phyloP scores from a whole-genome alignment of 2,329 filamentous ascomycete genomes.

The Taxawa tesnikishii region DNA sequence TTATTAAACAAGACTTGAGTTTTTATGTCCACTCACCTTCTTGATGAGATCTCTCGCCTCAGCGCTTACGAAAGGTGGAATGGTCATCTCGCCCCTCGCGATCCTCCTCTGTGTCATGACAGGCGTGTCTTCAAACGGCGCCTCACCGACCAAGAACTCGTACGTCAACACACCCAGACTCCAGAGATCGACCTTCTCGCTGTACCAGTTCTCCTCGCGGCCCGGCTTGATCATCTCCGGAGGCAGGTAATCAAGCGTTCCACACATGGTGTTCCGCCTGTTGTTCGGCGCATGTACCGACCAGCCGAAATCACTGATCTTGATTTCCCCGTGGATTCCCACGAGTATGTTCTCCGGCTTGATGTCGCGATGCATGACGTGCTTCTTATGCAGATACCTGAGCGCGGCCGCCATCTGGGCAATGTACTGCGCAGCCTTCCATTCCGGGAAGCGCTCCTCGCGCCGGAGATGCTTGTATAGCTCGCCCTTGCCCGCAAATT shows the following conservation, averaged over 20 bases:
- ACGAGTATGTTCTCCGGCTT: conserved; percentile 13
- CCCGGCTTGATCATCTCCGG: conserved; percentile 13
- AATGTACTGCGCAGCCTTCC: conserved; percentile 11
- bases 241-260: conserved; percentile 11
- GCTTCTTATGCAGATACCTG: conserved; percentile 12
- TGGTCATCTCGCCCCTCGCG: conserved; percentile 12
- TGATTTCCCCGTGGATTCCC: conserved; percentile 11
- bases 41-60: conserved; percentile 11
- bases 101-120: conserved; percentile 12
- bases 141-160: conserved; percentile 11
- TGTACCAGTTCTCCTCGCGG: conserved; percentile 10
- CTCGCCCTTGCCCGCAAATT: conserved; percentile 11
- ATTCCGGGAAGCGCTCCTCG: conserved; percentile 11
- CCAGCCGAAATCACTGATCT: conserved; percentile 13
- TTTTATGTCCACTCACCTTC: conserved; percentile 10
- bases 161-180: conserved; percentile 12
- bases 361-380: conserved; percentile 12
- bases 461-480: conserved; percentile 11
- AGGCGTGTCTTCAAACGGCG: conserved; percentile 12
- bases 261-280: conserved; percentile 12
- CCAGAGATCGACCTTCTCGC: conserved; percentile 12
- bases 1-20: no score
- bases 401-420: conserved; percentile 11
- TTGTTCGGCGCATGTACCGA: conserved; percentile 12
- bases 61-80: conserved; percentile 11